A percentile compares a stretch with the other conserved stretches of the same genome.
Conservation (phyloP, 2,329 filamentous ascomycete genomes). For the Scedosporium boydii region DNA sequence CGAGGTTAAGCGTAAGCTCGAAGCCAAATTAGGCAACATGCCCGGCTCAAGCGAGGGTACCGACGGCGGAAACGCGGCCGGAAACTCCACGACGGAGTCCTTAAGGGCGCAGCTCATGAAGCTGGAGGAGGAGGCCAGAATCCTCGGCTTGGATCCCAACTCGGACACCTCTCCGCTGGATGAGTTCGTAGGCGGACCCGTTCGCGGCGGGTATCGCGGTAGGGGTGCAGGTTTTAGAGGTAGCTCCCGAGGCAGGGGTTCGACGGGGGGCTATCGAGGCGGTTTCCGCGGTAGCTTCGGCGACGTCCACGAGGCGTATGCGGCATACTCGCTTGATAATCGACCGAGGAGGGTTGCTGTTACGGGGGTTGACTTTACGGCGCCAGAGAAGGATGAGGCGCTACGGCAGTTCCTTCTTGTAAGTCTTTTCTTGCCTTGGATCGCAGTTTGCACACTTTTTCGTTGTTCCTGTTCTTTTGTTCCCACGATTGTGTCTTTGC, state of each 20-base stretch:
- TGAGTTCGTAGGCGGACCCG: conserved; percentile 23
- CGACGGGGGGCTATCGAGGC: conserved; percentile 23
- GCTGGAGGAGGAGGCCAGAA: conserved; percentile 63
- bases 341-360: conserved; percentile 60
- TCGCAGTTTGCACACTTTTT: neutral
- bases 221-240: conserved; percentile 1
- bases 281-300: conserved; percentile 31
- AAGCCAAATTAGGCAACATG: conserved; percentile 51
- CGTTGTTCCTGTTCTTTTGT: neutral
- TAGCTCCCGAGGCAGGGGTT: conserved; percentile 13
- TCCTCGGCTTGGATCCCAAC: conserved; percentile 56
- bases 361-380: conserved; percentile 53
- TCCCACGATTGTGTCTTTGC: conserved; percentile 16
- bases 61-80: conserved; percentile 15
- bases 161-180: conserved; percentile 20
- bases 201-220: conserved; percentile 7
- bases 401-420: conserved; percentile 64
- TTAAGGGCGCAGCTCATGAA: conserved; percentile 63
- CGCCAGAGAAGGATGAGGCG: conserved; percentile 54
- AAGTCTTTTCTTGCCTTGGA: conserved; percentile 21
- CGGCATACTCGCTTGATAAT: conserved; percentile 64
- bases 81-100: conserved; percentile 45
- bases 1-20: conserved; percentile 52
- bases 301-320: conserved; percentile 46
- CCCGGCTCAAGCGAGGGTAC: conserved; percentile 21